phyloP scores from a whole-genome alignment of 2,329 filamentous ascomycete species.

The Aspergillus chevalieri region DNA sequence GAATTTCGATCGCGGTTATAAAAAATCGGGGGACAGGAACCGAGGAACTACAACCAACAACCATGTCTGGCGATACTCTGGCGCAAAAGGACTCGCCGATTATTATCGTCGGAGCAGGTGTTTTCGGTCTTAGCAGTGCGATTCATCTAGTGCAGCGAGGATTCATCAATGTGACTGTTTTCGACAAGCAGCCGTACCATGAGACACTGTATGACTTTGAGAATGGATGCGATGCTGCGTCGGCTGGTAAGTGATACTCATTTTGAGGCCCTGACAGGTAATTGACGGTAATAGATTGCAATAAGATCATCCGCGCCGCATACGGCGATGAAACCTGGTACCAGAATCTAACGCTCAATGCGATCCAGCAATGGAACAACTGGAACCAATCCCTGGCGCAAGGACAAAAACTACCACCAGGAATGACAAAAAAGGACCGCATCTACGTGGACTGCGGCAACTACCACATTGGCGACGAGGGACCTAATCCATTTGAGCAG shows the following conservation, averaged over 20 bases:
- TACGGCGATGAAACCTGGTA: slow-evolving; percentile 44
- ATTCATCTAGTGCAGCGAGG: slow-evolving; percentile 41
- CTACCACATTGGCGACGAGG: slow-evolving; percentile 8
- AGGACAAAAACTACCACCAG: slow-evolving; percentile 26
- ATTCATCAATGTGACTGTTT: slow-evolving; percentile 44
- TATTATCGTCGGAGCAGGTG: slow-evolving; percentile 38
- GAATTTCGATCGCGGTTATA: background rate
- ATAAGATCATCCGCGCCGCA: slow-evolving; percentile 41
- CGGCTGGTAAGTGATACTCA: slow-evolving; percentile 27
- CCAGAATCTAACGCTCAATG: slow-evolving; percentile 41
- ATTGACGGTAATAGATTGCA: slow-evolving; percentile 27
- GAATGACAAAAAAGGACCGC: slow-evolving; percentile 30
- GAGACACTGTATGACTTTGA: slow-evolving; percentile 37
- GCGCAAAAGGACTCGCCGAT: slow-evolving; percentile 19
- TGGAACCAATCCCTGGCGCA: slow-evolving; percentile 37
- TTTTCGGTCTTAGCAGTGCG: slow-evolving; percentile 41
- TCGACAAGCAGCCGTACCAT: slow-evolving; percentile 45
- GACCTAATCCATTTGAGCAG: slow-evolving; percentile 27
- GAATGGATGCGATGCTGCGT: slow-evolving; percentile 40
- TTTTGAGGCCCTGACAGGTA: background rate
- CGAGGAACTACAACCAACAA: background rate
- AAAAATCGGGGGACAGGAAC: background rate
- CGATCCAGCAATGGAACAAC: slow-evolving; percentile 36
- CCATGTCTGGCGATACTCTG: background rate
- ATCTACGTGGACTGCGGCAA: slow-evolving; percentile 39